Percentiles rank a stretch among this genome's conserved stretches.
Conservation (phyloP, 2,329 filamentous ascomycete species). For the Allantophomopsis cytisporea region DNA sequence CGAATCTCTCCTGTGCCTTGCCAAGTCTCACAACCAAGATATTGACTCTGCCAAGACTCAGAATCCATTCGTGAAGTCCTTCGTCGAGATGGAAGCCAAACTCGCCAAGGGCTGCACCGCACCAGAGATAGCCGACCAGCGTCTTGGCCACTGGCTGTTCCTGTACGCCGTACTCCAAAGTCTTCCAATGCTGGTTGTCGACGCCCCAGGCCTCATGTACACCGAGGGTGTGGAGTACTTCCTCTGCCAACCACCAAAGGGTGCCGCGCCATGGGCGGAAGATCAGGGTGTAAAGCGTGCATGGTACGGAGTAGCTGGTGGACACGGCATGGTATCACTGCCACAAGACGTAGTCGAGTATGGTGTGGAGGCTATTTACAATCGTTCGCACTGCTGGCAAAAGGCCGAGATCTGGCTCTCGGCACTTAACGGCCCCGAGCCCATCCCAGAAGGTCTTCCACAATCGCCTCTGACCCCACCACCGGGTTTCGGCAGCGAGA, state of each 20-base stretch:
- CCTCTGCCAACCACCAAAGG: constrained; percentile 61
- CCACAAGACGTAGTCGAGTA: constrained; percentile 48
- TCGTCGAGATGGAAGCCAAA: constrained; percentile 57
- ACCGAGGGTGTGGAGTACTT: constrained; percentile 71
- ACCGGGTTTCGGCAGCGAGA: constrained; percentile 5
- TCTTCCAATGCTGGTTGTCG: constrained; percentile 63
- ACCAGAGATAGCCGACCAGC: constrained; percentile 55
- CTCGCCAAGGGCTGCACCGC: constrained; percentile 50
- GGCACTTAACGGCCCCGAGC: neutral
- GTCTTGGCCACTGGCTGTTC: constrained; percentile 71
- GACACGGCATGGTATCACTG: constrained; percentile 43
- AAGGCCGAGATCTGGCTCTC: constrained; percentile 44
- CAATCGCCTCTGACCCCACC: constrained; percentile 13
- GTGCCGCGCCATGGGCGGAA: constrained; percentile 60
- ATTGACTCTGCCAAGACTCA: constrained; percentile 35
- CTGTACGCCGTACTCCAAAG: constrained; percentile 67
- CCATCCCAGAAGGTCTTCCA: neutral
- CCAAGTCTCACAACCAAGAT: constrained; percentile 70
- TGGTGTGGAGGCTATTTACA: constrained; percentile 54
- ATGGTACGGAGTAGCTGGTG: constrained; percentile 64
- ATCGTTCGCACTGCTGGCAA: constrained; percentile 56
- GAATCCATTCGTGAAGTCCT: constrained; percentile 54
- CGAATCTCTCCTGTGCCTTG: constrained; percentile 65
- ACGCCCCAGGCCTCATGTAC: constrained; percentile 55
- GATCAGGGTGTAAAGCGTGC: constrained; percentile 48